Percentiles rank a stretch among this genome's conserved stretches.
phyloP scores from a whole-genome alignment of 1,139 yeast species.

The Zygoascus meyerae region DNA sequence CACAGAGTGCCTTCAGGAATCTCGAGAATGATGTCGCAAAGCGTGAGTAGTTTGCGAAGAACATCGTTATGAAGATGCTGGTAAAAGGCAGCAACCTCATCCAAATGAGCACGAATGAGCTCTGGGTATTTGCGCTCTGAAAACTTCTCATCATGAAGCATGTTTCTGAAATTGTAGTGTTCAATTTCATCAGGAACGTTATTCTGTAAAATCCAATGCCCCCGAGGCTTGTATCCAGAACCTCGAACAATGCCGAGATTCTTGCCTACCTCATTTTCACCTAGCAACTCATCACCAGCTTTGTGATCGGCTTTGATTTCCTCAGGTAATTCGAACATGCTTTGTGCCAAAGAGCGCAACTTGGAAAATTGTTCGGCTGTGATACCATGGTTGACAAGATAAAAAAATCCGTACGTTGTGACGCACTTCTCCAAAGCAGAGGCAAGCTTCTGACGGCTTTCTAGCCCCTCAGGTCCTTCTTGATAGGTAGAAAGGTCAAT shows the following conservation, averaged over 20 bases:
- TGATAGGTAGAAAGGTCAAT: conserved; percentile 6
- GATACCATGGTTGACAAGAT: conserved; percentile 15
- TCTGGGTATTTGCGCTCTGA: conserved; percentile 35
- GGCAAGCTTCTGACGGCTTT: conserved; percentile 14
- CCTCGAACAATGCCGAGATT: conserved; percentile 46
- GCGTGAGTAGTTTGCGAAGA: conserved; percentile 25
- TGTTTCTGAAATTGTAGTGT: conserved; percentile 28
- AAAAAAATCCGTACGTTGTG: conserved; percentile 17
- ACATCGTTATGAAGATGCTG: conserved; percentile 29
- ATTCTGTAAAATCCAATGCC: conserved; percentile 31
- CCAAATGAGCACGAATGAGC: conserved; percentile 34
- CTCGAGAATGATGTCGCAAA: conserved; percentile 34
- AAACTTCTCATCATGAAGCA: conserved; percentile 38
- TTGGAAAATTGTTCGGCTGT: conserved; percentile 13
- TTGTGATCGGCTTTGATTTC: conserved; percentile 5
- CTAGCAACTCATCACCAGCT: conserved; percentile 5
- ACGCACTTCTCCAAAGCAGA: conserved; percentile 14
- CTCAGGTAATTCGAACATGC: conserved; percentile 33
- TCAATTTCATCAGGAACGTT: conserved; percentile 22
- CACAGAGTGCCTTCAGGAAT: conserved; percentile 21
- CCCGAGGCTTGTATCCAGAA: conserved; percentile 45
- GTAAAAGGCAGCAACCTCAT: conserved; percentile 38
- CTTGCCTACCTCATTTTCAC: conserved; percentile 32
- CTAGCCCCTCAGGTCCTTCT: conserved; percentile 12
- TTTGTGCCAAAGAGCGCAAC: conserved; percentile 14